phyloP scores from a whole-genome alignment of 1,284 basidiomycete genomes.

The Clitocybe nebularis region DNA sequence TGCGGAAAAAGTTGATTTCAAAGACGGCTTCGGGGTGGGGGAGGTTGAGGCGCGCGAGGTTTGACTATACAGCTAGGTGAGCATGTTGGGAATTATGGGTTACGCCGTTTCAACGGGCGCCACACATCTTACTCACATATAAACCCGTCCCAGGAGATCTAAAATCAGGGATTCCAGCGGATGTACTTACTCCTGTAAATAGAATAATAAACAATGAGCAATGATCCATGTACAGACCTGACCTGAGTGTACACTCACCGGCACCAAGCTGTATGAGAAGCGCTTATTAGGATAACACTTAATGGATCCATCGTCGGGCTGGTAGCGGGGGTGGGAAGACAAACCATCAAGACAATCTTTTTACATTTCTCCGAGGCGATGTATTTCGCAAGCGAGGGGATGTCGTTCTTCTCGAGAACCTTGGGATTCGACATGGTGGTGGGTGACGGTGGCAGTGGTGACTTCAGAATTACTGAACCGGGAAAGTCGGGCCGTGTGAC shows the following conservation, averaged over 20 bases:
- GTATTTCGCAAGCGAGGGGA: conserved; percentile 52
- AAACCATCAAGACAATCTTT: conserved; percentile 71
- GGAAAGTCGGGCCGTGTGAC: neutral
- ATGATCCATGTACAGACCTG: too few species aligned
- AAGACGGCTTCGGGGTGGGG: conserved; percentile 83
- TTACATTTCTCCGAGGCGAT: conserved; percentile 64
- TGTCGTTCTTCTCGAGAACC: conserved; percentile 17
- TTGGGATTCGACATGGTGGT: conserved; percentile 1
- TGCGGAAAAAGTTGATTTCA: conserved; percentile 70
- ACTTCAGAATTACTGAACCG: neutral
- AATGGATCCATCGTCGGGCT: too few species aligned
- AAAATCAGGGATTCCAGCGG: conserved; percentile 81
- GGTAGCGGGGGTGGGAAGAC: conserved; percentile 16
- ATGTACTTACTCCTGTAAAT: conserved; percentile 64
- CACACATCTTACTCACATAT: conserved; percentile 42
- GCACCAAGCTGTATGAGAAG: conserved; percentile 48
- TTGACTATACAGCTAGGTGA: conserved; percentile 45
- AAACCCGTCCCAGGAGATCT: conserved; percentile 73
- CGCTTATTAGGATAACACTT: neutral
- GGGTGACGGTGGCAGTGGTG: neutral
- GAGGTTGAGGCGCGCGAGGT: conserved; percentile 67
- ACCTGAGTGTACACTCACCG: conserved; percentile 34
- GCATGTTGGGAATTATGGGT: neutral
- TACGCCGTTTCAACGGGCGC: neutral
- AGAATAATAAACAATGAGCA: conserved; percentile 14